Conservation (phyloP, 2,329 filamentous ascomycete genomes). For the Monosporascus sp. region DNA sequence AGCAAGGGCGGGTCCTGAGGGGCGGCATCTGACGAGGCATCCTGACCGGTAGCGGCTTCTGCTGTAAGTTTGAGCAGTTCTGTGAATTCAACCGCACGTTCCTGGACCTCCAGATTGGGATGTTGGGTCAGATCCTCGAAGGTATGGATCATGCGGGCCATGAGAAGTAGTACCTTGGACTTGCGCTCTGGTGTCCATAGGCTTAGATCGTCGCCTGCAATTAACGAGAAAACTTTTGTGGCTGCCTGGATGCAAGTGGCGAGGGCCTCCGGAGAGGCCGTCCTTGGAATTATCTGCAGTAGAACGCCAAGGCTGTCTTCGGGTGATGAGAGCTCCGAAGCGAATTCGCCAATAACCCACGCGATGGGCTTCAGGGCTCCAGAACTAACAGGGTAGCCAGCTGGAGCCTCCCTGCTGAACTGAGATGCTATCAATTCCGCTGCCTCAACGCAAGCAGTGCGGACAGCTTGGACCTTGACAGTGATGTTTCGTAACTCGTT, state of each 20-base stretch:
- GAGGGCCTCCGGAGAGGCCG: slow-evolving; percentile 61
- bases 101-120: slow-evolving; percentile 89
- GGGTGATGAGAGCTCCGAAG: slow-evolving; percentile 63
- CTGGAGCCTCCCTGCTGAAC: slow-evolving; percentile 45
- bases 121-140: slow-evolving; percentile 76
- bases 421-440: slow-evolving; percentile 71
- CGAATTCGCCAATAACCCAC: slow-evolving; percentile 89
- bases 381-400: slow-evolving; percentile 52
- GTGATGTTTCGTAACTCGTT: slow-evolving; percentile 84
- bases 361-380: slow-evolving; percentile 70
- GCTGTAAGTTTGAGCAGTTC: slow-evolving; percentile 83
- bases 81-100: slow-evolving; percentile 86
- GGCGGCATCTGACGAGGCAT: slow-evolving; percentile 46
- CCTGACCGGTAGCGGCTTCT: slow-evolving; percentile 70
- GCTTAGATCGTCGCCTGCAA: slow-evolving; percentile 60
- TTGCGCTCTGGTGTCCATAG: slow-evolving; percentile 71
- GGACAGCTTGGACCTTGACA: slow-evolving; percentile 82
- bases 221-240: slow-evolving; percentile 75
- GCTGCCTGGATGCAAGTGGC: slow-evolving; percentile 77
- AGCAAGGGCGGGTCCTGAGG: slow-evolving; percentile 72
- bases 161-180: slow-evolving; percentile 68
- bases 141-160: slow-evolving; percentile 77
- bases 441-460: slow-evolving; percentile 73
- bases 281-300: slow-evolving; percentile 58
- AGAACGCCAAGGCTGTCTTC: slow-evolving; percentile 70